Evolutionary conservation across 495 filamentous ascomycete genomes (phyloP), one percentile per base, ranked within the genome.

Genomic region (Neurospora tetraspora): DNA sequence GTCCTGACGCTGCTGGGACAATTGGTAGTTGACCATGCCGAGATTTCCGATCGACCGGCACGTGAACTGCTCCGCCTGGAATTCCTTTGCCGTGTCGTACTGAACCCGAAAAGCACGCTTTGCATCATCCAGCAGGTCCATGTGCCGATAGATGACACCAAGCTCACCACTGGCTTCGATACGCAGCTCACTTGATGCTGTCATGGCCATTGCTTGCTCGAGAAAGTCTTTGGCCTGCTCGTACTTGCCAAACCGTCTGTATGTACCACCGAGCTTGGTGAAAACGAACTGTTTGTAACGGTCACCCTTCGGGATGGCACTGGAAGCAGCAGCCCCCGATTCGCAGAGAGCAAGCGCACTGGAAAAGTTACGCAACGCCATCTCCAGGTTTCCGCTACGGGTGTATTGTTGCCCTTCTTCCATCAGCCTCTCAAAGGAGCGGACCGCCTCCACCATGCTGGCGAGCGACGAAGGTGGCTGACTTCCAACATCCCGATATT

Each of bases 1-100:
- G 53, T 40, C 68, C 31, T 68, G 40, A 6, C 43, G 36, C 45
- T 74, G 42, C n/a, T 69, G 70, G 12, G 61, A 75, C 23, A 77
- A 69, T 40, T 81, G 76, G 38, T 82, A 83, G 53, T 80, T 81
- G 18, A 75, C 71, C 74, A 79, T 79, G 3, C 81, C 81, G 5
- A 80, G 68, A 31, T 81, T 81, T 12, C 81, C 81, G 37, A 81
- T 76, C 1, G 81, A 74, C 36, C 81, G 81, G 38, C 80, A 82
- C 10, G 73, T 72, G 36, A 71, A 71, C 5, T 40, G 37, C 6
- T 77, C 73, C 5, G 69, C 14, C 14, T 72, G 71, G 14, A 78
- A 69, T 18, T 76, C 18, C 47, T 73, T 77, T 3, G 80, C 80
- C 6, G 70, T 73, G 1, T 65, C 20, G 70, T 78, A 78, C 39